Conservation (phyloP, 2,329 filamentous ascomycete genomes). For the Neopestalotiopsis clavispora region DNA sequence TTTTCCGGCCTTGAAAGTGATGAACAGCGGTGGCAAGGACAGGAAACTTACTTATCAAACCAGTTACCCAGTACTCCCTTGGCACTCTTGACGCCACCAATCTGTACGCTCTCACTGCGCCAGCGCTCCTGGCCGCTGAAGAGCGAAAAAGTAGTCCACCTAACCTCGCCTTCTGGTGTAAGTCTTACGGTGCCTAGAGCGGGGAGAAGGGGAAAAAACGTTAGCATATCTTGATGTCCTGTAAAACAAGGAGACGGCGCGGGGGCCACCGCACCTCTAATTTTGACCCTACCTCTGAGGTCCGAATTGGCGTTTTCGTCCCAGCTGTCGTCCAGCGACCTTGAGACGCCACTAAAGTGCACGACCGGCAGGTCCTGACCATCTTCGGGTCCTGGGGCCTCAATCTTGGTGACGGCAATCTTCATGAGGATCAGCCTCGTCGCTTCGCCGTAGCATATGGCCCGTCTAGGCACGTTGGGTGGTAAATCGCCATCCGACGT, state of each 20-base stretch:
- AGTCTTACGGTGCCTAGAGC: conserved; percentile 63
- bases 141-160: conserved; percentile 75
- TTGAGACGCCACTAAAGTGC: conserved; percentile 67
- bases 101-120: conserved; percentile 77
- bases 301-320: conserved; percentile 72
- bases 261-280: conserved; percentile 31
- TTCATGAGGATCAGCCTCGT: conserved; percentile 74
- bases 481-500: conserved; percentile 45
- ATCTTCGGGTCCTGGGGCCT: conserved; percentile 62
- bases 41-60: conserved; percentile 71
- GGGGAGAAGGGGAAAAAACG: neutral
- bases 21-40: too few relatives aligned
- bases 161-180: conserved; percentile 72
- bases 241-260: conserved; percentile 3
- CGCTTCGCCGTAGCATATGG: conserved; percentile 68
- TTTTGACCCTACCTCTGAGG: conserved; percentile 58
- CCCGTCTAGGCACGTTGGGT: conserved; percentile 49
- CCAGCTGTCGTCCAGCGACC: conserved; percentile 66
- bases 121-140: conserved; percentile 70
- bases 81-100: conserved; percentile 69
- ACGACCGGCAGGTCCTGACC: conserved; percentile 66
- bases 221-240: neutral
- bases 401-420: conserved; percentile 64
- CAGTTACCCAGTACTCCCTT: conserved; percentile 76
- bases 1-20: neutral